A percentile compares a stretch with the other conserved stretches of the same genome.
These are phyloP conservation scores for Lactifluus hygrophoroides DNA, from an alignment of 768 basidiomycete genomes.

Conservation along the genomic window DNA sequence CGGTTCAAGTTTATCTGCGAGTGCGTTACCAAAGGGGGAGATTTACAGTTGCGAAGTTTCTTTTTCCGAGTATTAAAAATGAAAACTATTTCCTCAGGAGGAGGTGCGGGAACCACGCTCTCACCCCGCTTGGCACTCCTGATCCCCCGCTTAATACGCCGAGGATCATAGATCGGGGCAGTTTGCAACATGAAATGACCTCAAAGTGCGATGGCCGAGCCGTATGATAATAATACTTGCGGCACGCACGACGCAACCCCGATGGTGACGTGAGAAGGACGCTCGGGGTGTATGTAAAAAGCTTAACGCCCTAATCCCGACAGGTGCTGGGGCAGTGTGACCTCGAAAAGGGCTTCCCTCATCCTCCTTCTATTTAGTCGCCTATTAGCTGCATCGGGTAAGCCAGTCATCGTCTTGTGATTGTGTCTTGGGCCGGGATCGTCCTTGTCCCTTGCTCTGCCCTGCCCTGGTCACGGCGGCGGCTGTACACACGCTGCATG, in stretches of 20 bases:
- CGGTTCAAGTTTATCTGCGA: not conserved
- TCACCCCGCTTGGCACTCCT: not conserved
- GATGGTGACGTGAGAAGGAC: conserved; percentile 16
- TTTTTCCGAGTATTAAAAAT: no score
- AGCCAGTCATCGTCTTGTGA: conserved; percentile 13
- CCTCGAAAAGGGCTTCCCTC: conserved; percentile 7
- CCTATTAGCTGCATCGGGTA: conserved; percentile 12
- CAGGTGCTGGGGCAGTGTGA: conserved; percentile 13
- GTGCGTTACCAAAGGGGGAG: not conserved
- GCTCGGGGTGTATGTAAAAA: conserved; percentile 16
- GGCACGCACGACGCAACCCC: not conserved
- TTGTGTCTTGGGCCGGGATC: conserved; percentile 4
- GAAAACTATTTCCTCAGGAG: no score
- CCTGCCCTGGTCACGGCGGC: conserved; percentile 9
- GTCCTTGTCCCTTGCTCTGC: not conserved
- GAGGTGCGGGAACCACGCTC: no score
- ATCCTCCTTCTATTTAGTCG: conserved; percentile 15
- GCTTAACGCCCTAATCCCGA: conserved; percentile 14
- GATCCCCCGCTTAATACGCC: conserved; percentile 2
- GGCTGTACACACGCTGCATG: not conserved
- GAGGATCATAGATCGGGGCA: not conserved
- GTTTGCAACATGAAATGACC: not conserved
- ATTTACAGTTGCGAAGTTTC: not conserved
- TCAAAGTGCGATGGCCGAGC: not conserved
- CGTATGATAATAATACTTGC: not conserved